phyloP scores from a whole-genome alignment of 2,329 filamentous ascomycete genomes.

The Aureobasidium sp. region DNA sequence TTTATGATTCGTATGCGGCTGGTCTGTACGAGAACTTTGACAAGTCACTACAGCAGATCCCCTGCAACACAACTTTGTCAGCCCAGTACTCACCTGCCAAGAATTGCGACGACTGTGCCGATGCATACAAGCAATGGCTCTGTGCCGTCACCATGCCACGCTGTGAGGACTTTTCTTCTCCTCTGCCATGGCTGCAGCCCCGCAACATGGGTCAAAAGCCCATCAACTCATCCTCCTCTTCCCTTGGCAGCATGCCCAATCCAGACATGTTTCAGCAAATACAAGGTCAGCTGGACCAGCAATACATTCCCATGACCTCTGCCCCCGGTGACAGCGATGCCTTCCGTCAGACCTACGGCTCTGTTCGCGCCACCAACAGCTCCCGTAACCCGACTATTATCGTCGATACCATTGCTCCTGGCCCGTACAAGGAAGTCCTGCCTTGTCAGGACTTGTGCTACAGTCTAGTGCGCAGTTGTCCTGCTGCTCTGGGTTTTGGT shows the following conservation, averaged over 20 bases:
- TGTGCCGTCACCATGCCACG: constrained; percentile 89
- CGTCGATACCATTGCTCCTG: constrained; percentile 62
- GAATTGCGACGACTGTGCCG: constrained; percentile 64
- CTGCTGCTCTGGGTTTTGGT: constrained; percentile 61
- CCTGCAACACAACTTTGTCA: constrained; percentile 67
- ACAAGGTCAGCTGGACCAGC: constrained; percentile 15
- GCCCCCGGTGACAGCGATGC: constrained; percentile 25
- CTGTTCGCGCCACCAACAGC: constrained; percentile 23
- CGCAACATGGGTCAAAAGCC: constrained; percentile 57
- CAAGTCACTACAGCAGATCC: constrained; percentile 72
- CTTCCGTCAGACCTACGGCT: constrained; percentile 23
- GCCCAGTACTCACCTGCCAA: constrained; percentile 74
- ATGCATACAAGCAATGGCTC: constrained; percentile 87
- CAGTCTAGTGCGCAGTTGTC: constrained; percentile 75
- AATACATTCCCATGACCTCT: constrained; percentile 24
- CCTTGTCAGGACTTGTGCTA: constrained; percentile 87
- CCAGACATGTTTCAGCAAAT: not conserved
- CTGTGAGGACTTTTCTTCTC: constrained; percentile 70
- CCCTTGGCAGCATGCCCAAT: not conserved
- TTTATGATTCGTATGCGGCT: constrained; percentile 71
- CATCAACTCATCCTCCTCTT: constrained; percentile 18
- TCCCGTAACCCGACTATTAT: constrained; percentile 46
- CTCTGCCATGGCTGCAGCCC: constrained; percentile 48
- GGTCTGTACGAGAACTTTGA: constrained; percentile 67
- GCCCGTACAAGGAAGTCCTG: constrained; percentile 87